A percentile compares a stretch with the other conserved stretches of the same genome.
Evolutionary conservation across 2,329 filamentous ascomycete species (phyloP).

Genomic region (Alternaria incomplexa): DNA sequence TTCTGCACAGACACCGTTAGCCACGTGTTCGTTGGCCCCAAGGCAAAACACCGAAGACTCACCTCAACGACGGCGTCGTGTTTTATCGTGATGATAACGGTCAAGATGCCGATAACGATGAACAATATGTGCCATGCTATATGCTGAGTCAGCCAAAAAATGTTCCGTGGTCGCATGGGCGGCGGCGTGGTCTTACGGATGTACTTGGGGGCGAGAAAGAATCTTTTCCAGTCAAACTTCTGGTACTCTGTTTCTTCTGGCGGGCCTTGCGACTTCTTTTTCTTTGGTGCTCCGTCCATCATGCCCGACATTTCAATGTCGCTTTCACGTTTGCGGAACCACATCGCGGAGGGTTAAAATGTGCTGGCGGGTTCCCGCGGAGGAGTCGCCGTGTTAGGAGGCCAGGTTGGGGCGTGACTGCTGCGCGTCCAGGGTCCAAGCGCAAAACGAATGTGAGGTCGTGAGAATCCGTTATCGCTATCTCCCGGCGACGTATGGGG

Average conservation of each 20-base stretch:
- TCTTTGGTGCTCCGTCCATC: constrained; percentile 19
- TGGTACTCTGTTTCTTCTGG: constrained; percentile 42
- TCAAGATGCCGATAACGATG: constrained; percentile 33
- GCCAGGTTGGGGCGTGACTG: neutral
- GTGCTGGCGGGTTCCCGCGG: constrained; percentile 1
- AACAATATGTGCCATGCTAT: constrained; percentile 43
- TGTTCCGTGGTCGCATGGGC: neutral
- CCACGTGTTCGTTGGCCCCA: neutral
- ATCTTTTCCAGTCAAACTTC: constrained; percentile 42
- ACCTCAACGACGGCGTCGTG: constrained; percentile 43
- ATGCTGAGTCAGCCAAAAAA: constrained; percentile 10
- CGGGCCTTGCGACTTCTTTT: constrained; percentile 16
- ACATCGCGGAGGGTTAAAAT: constrained; percentile 15
- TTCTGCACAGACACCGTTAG: constrained; percentile 26
- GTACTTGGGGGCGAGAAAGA: constrained; percentile 44
- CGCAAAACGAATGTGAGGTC: neutral
- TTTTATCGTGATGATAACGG: constrained; percentile 36
- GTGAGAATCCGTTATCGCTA: neutral
- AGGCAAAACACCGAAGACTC: constrained; percentile 5
- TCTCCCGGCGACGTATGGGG: neutral
- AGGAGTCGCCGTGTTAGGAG: constrained; percentile 3
- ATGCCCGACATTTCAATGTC: constrained; percentile 42
- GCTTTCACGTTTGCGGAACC: constrained; percentile 29
- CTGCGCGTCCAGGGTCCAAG: neutral
- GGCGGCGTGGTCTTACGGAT: constrained; percentile 33